Evolutionary conservation across 805 yeast genomes (phyloP).

Genomic region (Tetrapisispora nanseiensis): DNA sequence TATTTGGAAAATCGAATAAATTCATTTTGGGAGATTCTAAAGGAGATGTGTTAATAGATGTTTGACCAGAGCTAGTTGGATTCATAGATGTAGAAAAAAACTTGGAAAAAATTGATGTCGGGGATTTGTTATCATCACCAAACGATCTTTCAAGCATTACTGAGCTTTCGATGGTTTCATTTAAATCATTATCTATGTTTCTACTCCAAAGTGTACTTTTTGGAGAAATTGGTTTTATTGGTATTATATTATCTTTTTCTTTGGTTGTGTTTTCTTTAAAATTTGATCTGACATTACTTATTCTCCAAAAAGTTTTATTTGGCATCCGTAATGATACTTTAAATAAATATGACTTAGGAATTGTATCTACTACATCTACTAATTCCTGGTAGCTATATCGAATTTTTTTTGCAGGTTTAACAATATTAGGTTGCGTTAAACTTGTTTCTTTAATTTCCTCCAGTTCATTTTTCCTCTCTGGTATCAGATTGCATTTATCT

Average conservation of each 20-base stretch:
- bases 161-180: neutral
- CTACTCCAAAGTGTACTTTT: neutral
- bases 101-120: constrained; percentile 1
- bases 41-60: neutral
- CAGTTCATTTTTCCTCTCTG: too few species aligned
- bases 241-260: neutral
- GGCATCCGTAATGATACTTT: neutral
- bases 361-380: neutral
- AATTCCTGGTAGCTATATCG: neutral
- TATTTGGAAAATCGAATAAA: neutral
- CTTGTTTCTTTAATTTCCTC: too few species aligned
- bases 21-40: neutral
- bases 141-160: neutral
- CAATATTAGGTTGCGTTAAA: too few species aligned
- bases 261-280: neutral
- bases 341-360: neutral
- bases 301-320: constrained; percentile 2
- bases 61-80: neutral
- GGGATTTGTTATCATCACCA: neutral
- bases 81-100: neutral
- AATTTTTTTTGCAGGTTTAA: neutral
- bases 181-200: neutral
- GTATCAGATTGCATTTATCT: neutral
- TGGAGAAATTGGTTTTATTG: neutral
- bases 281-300: neutral